A percentile compares a stretch with the other conserved stretches of the same genome.
Conservation (phyloP, 768 basidiomycete species). For the Mycena galopus region DNA sequence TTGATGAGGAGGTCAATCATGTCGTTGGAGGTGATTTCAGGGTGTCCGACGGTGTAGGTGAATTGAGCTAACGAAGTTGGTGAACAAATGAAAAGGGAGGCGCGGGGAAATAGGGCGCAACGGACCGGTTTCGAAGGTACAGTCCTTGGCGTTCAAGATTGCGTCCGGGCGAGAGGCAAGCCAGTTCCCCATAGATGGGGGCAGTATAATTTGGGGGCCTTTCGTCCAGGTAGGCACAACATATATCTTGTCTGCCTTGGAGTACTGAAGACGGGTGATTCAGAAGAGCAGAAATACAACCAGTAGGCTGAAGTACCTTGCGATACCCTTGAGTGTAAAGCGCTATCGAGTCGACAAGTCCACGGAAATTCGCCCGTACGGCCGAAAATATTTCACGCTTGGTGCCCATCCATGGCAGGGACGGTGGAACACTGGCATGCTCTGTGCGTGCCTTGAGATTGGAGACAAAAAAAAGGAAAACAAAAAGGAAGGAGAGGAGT, state of each 20-base stretch:
- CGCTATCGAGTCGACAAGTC: conserved; percentile 18
- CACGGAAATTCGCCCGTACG: conserved; percentile 30
- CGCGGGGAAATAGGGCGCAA: neutral
- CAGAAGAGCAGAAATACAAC: neutral
- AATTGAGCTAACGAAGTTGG: conserved; percentile 23
- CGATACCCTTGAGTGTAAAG: conserved; percentile 29
- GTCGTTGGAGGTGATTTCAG: conserved; percentile 27
- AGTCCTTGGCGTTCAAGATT: conserved; percentile 34
- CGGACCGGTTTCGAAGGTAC: conserved; percentile 32
- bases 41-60: conserved; percentile 35
- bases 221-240: conserved; percentile 33
- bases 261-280: conserved; percentile 18
- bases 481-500: conserved; percentile 8
- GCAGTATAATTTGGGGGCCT: conserved; percentile 33
- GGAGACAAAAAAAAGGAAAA: conserved; percentile 34
- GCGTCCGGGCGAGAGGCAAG: conserved; percentile 26
- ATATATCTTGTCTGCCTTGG: conserved; percentile 20
- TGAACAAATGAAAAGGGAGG: neutral
- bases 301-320: conserved; percentile 1
- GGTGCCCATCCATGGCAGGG: conserved; percentile 30
- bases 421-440: conserved; percentile 24
- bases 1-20: conserved; percentile 33
- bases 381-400: conserved; percentile 12
- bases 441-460: conserved; percentile 30
- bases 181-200: conserved; percentile 30